Evolutionary conservation across 2,329 filamentous ascomycete species (phyloP), one percentile per base, ranked within the genome.

Genomic region (Geosmithia morbida): DNA sequence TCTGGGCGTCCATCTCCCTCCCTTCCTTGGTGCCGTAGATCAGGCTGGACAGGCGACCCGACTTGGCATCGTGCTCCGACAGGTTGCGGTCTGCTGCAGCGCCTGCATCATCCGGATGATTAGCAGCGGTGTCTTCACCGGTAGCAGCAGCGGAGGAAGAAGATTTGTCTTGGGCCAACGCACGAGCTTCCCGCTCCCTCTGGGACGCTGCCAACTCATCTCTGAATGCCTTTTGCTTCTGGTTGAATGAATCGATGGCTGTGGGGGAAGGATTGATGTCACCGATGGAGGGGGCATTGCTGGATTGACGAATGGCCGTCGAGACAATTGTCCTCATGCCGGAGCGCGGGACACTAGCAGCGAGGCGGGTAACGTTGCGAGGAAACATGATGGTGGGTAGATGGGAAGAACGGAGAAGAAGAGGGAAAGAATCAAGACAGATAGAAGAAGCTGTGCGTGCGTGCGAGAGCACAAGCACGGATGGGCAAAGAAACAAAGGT

Each of bases 11-110:
- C 62, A 96, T 79, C 68, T 95, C 85, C 51, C 89, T 81, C 30
- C 89, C 92, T 66, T 97, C 90, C 60, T 92, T 88, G 14, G 92
- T 98, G 59, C 92, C 92, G 66, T 98, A 97, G 61, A 98, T 94
- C 56, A 98, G 78, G 56, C 83, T 90, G 37, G 85, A 84, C 49
- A 98, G 66, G 40, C 85, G 79, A 16, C 78, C 83, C 51, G 79
- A 74, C 64, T 84, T 85, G 61, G 82, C 85, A 48, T 75, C 69
- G 46, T 72, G 61, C 53, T 79, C 74, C 48, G 70, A 71, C 52
- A 74, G 70, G 51, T 72, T 69, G 29, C 64, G 66, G 58, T 85
- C 77, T 52, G 76, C 72, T 57, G 72, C 68, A 57, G 55, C 55
- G 53, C 60, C 64, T 66, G 58, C 55, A 37, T 37, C 33, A 11